phyloP scores from a whole-genome alignment of 495 filamentous ascomycete genomes.

The Neurospora terricola region DNA sequence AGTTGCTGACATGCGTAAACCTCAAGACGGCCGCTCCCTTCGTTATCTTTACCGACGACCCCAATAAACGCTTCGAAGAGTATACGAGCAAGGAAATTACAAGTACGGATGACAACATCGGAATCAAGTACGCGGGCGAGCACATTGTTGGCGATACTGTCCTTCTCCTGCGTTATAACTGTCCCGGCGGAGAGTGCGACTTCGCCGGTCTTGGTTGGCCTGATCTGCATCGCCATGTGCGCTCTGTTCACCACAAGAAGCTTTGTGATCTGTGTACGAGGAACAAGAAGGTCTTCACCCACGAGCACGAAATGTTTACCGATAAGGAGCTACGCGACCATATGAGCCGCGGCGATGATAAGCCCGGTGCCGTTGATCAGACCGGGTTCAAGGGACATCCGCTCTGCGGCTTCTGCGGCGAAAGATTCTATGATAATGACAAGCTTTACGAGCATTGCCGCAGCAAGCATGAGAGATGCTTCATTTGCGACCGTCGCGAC shows the following conservation, averaged over 20 bases:
- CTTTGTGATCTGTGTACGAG: slow-evolving; percentile 94
- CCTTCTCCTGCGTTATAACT: slow-evolving; percentile 88
- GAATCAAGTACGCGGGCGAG: slow-evolving; percentile 78
- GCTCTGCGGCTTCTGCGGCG: slow-evolving; percentile 83
- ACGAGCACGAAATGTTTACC: slow-evolving; percentile 93
- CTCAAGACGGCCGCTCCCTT: slow-evolving; percentile 62
- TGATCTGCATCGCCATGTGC: slow-evolving; percentile 87
- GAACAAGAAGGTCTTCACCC: slow-evolving; percentile 96
- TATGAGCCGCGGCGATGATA: slow-evolving; percentile 84
- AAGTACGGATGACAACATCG: slow-evolving; percentile 67
- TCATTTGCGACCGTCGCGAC: slow-evolving; percentile 76
- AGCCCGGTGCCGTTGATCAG: slow-evolving; percentile 82
- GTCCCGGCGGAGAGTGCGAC: slow-evolving; percentile 75
- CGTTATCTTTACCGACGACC: slow-evolving; percentile 87
- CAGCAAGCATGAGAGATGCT: slow-evolving; percentile 86
- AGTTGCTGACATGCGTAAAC: slow-evolving; percentile 2
- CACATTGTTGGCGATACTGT: slow-evolving; percentile 83
- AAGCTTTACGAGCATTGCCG: slow-evolving; percentile 90
- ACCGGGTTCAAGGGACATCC: slow-evolving; percentile 96
- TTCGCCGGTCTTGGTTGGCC: slow-evolving; percentile 88
- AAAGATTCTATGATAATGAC: slow-evolving; percentile 90
- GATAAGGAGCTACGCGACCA: slow-evolving; percentile 71
- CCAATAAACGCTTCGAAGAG: slow-evolving; percentile 70
- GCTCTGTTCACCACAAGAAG: slow-evolving; percentile 64
- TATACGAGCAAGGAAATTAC: slow-evolving; percentile 63